A percentile compares a stretch with the other conserved stretches of the same genome.
Conservation (phyloP, 169 alveolate genomes). For the Cryptosporidium canis region DNA sequence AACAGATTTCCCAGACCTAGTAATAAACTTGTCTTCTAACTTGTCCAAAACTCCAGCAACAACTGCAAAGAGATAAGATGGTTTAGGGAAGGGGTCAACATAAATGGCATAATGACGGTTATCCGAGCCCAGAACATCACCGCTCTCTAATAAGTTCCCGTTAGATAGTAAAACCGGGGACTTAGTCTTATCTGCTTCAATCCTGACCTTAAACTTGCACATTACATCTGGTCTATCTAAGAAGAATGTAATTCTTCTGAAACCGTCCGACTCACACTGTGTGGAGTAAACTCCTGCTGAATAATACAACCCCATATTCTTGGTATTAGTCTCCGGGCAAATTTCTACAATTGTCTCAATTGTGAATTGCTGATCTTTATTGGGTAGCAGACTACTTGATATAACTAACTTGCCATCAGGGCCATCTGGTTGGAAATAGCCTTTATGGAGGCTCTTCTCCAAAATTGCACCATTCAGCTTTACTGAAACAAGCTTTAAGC, state of each 20-base stretch:
- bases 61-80: slow-evolving; percentile 91
- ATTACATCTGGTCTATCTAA: slow-evolving; percentile 93
- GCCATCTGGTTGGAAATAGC: slow-evolving; percentile 72
- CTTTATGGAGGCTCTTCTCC: slow-evolving; percentile 72
- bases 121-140: slow-evolving; percentile 77
- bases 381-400: slow-evolving; percentile 63
- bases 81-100: slow-evolving; percentile 91
- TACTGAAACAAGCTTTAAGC: slow-evolving; percentile 82
- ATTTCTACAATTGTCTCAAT: slow-evolving; percentile 82
- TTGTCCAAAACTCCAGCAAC: slow-evolving; percentile 90
- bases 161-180: slow-evolving; percentile 88
- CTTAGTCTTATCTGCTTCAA: slow-evolving; percentile 86
- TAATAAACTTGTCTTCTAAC: slow-evolving; percentile 81
- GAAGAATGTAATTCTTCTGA: slow-evolving; percentile 88
- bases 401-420: slow-evolving; percentile 74
- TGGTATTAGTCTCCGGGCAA: slow-evolving; percentile 84
- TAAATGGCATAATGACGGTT: slow-evolving; percentile 84
- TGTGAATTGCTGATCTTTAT: slow-evolving; percentile 72
- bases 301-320: slow-evolving; percentile 86
- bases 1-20: slow-evolving; percentile 82
- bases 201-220: slow-evolving; percentile 83
- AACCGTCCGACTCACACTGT: slow-evolving; percentile 93
- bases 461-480: slow-evolving; percentile 80
- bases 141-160: slow-evolving; percentile 85
- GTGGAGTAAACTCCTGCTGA: slow-evolving; percentile 87